phyloP scores from a whole-genome alignment of 805 yeast species.

The Candida germanica region DNA sequence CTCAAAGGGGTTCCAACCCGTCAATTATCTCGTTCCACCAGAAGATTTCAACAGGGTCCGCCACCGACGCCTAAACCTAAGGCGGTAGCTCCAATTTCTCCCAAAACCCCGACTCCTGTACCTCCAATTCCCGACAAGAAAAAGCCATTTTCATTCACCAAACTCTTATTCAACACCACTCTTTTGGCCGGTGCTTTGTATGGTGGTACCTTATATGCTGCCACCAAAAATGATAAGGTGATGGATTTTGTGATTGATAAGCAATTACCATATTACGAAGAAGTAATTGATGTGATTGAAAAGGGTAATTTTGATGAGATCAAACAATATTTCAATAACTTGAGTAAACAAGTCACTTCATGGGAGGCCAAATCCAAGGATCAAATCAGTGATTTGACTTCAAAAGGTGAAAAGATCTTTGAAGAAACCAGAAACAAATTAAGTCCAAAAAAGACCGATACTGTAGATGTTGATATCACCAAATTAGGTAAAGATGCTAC shows the following conservation, averaged over 20 bases:
- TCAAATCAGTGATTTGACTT: conserved; percentile 30
- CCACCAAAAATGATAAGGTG: conserved; percentile 42
- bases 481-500: conserved; percentile 16
- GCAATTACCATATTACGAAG: conserved; percentile 42
- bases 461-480: not conserved
- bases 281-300: conserved; percentile 36
- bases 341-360: conserved; percentile 17
- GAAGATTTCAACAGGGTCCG: too few species aligned
- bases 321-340: conserved; percentile 16
- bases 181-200: conserved; percentile 27
- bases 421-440: conserved; percentile 37
- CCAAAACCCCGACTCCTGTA: not conserved
- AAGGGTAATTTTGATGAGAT: conserved; percentile 33
- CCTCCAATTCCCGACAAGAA: conserved; percentile 3
- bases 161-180: conserved; percentile 29
- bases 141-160: conserved; percentile 29
- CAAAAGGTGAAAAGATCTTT: conserved; percentile 30
- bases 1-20: too few species aligned
- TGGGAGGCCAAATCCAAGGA: conserved; percentile 25
- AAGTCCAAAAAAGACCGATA: conserved; percentile 2
- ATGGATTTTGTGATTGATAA: conserved; percentile 44
- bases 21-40: too few species aligned
- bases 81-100: not conserved
- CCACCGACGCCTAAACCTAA: not conserved
- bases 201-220: conserved; percentile 38